phyloP scores from a whole-genome alignment of 1,284 basidiomycete genomes.

The Irpex lacteus region DNA sequence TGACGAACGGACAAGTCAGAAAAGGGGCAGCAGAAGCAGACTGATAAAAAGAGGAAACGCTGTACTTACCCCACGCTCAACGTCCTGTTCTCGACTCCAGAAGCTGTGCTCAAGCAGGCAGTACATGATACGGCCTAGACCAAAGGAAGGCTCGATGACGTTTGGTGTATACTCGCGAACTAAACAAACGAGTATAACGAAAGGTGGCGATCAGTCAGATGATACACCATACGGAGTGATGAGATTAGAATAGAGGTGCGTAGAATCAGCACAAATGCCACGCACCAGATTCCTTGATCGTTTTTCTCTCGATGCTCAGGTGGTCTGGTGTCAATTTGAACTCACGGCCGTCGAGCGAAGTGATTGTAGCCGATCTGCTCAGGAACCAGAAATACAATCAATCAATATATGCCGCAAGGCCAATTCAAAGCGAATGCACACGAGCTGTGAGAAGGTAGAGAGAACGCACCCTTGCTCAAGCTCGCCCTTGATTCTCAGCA shows the following conservation, averaged over 20 bases:
- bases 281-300: slow-evolving; percentile 87
- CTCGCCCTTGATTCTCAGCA: slow-evolving; percentile 72
- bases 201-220: slow-evolving; percentile 25
- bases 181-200: slow-evolving; percentile 29
- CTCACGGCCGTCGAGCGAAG: slow-evolving; percentile 59
- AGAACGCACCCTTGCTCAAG: slow-evolving; percentile 69
- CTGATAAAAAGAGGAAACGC: slow-evolving; percentile 11
- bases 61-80: slow-evolving; percentile 78
- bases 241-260: not conserved
- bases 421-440: not conserved
- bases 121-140: slow-evolving; percentile 95
- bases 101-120: slow-evolving; percentile 93
- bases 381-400: slow-evolving; percentile 3
- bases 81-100: slow-evolving; percentile 92
- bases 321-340: slow-evolving; percentile 77
- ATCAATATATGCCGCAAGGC: not conserved
- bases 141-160: slow-evolving; percentile 99
- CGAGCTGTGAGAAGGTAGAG: not conserved
- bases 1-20: not conserved
- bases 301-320: slow-evolving; percentile 81
- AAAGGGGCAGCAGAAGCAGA: not conserved
- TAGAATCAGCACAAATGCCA: slow-evolving; percentile 16
- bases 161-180: slow-evolving; percentile 96
- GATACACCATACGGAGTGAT: slow-evolving; percentile 15
- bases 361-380: slow-evolving; percentile 45